Evolutionary conservation across 371 early-diverging fungal genomes (phyloP).

Genomic region (Smittium culicis): DNA sequence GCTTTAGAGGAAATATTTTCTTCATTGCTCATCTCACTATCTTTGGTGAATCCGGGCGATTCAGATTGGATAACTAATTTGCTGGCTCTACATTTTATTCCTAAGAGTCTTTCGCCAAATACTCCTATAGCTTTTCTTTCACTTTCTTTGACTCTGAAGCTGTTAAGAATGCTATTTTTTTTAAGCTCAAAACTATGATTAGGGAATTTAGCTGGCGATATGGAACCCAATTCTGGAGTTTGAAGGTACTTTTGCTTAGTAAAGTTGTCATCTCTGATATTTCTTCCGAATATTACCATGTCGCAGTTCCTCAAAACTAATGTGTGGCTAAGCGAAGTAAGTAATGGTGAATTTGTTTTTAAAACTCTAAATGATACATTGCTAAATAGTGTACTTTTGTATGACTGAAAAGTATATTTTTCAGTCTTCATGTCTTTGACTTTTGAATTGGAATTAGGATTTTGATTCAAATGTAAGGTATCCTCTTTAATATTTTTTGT

Average conservation of each 20-base stretch:
- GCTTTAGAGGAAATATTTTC: too few species aligned
- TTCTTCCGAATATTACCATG: constrained; percentile 8
- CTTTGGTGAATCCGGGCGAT: too few species aligned
- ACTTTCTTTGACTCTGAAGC: background rate
- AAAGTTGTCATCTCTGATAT: background rate
- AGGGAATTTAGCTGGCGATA: background rate
- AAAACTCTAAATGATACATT: background rate
- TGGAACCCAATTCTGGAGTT: background rate
- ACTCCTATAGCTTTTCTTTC: background rate
- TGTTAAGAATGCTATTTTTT: background rate
- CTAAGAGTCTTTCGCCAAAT: background rate
- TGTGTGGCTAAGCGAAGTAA: constrained; percentile 1
- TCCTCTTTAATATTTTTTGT: background rate
- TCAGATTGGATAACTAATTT: background rate
- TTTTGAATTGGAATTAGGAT: background rate
- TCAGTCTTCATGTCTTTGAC: background rate
- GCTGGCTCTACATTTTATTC: background rate
- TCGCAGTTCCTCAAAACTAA: constrained; percentile 5
- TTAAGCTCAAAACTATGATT: background rate
- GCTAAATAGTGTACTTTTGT: background rate
- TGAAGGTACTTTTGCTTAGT: background rate
- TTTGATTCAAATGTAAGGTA: background rate
- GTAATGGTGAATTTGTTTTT: background rate
- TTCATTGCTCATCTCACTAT: too few species aligned
- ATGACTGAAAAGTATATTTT: background rate